Evolutionary conservation across 2,329 filamentous ascomycete species (phyloP).

Genomic region (Rhynchosporium secalis): DNA sequence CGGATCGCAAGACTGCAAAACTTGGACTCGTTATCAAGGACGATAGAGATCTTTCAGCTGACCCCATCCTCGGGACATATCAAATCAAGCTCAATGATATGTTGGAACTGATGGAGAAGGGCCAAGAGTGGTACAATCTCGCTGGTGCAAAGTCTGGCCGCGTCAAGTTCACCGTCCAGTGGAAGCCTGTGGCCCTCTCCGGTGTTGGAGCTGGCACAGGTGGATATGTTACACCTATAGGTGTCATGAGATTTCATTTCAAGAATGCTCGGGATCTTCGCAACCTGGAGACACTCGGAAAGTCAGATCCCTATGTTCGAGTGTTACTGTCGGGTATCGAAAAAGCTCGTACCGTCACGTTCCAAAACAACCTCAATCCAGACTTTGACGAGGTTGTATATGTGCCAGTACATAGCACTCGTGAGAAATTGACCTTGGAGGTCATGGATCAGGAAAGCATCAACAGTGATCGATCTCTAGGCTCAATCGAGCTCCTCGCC

Average conservation of each 20-base stretch:
- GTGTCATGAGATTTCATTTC: conserved; percentile 94
- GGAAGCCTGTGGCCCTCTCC: conserved; percentile 89
- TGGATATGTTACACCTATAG: conserved; percentile 90
- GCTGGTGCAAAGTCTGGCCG: conserved; percentile 78
- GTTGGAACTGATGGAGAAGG: conserved; percentile 85
- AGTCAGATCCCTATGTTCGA: conserved; percentile 92
- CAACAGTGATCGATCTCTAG: conserved; percentile 86
- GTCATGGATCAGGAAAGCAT: conserved; percentile 97
- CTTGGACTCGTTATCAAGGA: conserved; percentile 94
- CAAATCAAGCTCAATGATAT: conserved; percentile 96
- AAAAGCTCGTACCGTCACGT: conserved; percentile 90
- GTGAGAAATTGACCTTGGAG: conserved; percentile 84
- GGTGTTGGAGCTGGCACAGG: conserved; percentile 75
- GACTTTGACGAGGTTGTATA: conserved; percentile 97
- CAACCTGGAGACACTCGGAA: conserved; percentile 93
- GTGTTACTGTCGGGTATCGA: conserved; percentile 87
- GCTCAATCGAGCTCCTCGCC: conserved; percentile 73
- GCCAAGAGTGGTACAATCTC: conserved; percentile 95
- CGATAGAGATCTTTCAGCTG: conserved; percentile 79
- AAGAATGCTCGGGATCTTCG: conserved; percentile 78
- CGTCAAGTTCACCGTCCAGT: conserved; percentile 87
- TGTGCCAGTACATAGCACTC: conserved; percentile 79
- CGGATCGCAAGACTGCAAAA: conserved; percentile 86
- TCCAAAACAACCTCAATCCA: conserved; percentile 92
- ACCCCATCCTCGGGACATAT: conserved; percentile 86